Evolutionary conservation across 768 basidiomycete genomes (phyloP), one percentile per base, ranked within the genome.

Genomic region (Coprinellus aureogranulatus): DNA sequence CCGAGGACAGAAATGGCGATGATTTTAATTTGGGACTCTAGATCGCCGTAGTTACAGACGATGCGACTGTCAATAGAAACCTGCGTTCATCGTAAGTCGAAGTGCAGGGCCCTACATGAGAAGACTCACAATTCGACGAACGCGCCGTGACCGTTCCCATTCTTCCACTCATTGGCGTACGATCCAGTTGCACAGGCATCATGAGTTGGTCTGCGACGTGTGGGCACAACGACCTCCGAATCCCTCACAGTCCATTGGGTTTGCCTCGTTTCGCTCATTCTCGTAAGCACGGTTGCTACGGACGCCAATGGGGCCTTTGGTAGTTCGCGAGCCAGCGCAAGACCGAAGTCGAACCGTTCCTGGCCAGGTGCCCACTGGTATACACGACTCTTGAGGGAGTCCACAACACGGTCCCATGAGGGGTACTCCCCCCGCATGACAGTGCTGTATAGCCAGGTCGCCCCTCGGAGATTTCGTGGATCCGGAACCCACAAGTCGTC

Each of bases 401-500:
- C 39, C 16, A 51, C 57, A 18, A 47, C 47, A 14, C 51, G 54
- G 30, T 45, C 51, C 40, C 42, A 59, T 14, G 47, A 30, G n/a
- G 31, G 31, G 26, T 53, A 58, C 51, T 39, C 53, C 14, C 44
- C 28, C 9, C 23, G 30, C 31, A 28, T 45, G 28, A 58, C 52
- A 6, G 57, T 34, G 16, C 46, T 25, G 31, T 46, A 47, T 9
- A 60, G 42, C 54, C 59, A 60, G 18, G 20, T 20, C 25, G 50
- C 50, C 23, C 50, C 50, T 16, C 25, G 8, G 11, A 46, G 59
- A 6, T 54, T 42, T 39, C 25, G 41, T 25, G 50, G 49, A 42
- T 47, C 42, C 20, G 59, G 59, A n/a, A 60, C 23, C 62, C 62
- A 63, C 27, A 60, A 28, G 28, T 55, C 51, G 18, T 60, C 62